Evolutionary conservation across 164 flowering plant species (phyloP), one percentile per base, ranked within the genome.

Genomic region (Stephania japonica): DNA sequence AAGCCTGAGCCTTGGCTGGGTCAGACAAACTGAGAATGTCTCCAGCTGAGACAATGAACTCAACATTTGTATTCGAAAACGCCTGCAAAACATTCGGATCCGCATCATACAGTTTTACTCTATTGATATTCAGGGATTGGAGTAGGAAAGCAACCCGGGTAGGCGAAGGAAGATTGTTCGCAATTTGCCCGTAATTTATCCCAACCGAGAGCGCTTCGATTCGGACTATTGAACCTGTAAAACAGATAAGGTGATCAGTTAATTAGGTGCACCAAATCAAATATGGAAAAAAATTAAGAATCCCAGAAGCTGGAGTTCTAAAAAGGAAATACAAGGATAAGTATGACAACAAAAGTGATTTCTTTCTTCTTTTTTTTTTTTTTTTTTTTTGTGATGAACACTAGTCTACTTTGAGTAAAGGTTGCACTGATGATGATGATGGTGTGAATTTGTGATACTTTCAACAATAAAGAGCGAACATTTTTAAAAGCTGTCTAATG

Each of bases 141-240:
- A 92, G 90, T 32, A 92, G 88, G 32, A 38, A 23, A 8, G 87
- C 76, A 0, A 92, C 97, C 0, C 82, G 83, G 0, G 87, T 70
- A 0, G 87, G 93, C 10, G 97, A 80, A 3, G 95, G 95, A 32
- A 90, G 91, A 74, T 89, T 86, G 82, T 90, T 85, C 41, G 91
- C 95, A 4, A 90, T 89, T 78, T 89, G 91, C 5, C 95, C 95
- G 67, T 92, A 90, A 81, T 92, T 92, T 21, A 92, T 90, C 70
- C 97, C 97, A 16, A 87, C 72, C 38, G 83, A 84, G 38, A 80
- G 68, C 70, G 87, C 72, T 2, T 25, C 68, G 21, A 72, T 75
- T 73, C 68, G 81, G 21, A 76, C 75, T 1, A 72, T 12, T 32
- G 76, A 76, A 81, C 81, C 90, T 89, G 86, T 38, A 66, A 32